Percentiles rank a stretch among this genome's conserved stretches.
Conservation (phyloP, 148 eudicot genomes). For the Rhododendron ovatum region DNA sequence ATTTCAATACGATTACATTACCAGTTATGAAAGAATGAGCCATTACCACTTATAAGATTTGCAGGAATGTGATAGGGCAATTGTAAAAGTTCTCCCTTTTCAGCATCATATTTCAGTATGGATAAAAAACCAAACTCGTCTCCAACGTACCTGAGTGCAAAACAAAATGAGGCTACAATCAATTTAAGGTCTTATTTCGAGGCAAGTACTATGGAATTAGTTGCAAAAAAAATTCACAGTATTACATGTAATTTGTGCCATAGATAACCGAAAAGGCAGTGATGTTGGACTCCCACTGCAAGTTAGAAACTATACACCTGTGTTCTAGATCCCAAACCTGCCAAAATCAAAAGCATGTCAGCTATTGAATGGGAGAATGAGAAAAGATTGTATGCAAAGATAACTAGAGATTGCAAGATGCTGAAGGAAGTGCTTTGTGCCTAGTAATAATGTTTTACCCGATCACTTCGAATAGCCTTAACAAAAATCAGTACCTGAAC, state of each 20-base stretch:
- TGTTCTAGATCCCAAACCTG: constrained; percentile 94
- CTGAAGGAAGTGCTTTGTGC: not conserved
- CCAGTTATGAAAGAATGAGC: constrained; percentile 8
- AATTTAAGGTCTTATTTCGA: not conserved
- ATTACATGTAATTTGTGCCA: constrained; percentile 78
- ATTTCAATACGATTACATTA: not conserved
- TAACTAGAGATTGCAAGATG: not conserved
- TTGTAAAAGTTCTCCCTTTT: constrained; percentile 50
- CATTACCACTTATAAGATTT: constrained; percentile 64
- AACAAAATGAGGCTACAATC: not conserved
- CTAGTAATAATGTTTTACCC: not conserved
- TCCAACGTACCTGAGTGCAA: constrained; percentile 74
- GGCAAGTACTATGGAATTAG: not conserved
- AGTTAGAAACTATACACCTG: constrained; percentile 56
- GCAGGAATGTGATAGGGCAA: constrained; percentile 64
- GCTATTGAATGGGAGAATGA: constrained; percentile 7
- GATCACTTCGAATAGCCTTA: not conserved
- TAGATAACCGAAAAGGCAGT: constrained; percentile 74
- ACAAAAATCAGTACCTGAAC: constrained; percentile 58
- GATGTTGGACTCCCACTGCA: constrained; percentile 85
- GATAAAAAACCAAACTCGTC: constrained; percentile 76
- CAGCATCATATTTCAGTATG: constrained; percentile 59
- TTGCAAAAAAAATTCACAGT: not conserved
- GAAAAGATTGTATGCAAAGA: not conserved
- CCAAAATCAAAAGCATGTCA: constrained; percentile 20